phyloP scores from a whole-genome alignment of 306 rosid genomes.

The Trifolium repens region DNA sequence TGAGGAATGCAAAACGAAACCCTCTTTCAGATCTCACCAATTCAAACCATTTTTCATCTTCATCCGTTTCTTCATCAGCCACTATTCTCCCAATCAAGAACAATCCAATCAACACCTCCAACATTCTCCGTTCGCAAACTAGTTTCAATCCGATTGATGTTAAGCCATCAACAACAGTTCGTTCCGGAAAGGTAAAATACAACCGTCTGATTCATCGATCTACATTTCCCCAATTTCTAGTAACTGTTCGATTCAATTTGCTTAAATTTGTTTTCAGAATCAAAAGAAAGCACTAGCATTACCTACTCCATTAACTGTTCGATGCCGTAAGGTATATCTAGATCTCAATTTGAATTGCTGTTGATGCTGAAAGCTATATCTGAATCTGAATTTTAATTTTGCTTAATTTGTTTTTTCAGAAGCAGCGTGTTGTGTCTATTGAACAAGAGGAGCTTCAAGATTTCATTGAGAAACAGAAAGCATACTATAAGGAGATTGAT shows the following conservation, averaged over 20 bases:
- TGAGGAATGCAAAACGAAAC: conserved; percentile 42
- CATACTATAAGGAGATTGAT: conserved; percentile 77
- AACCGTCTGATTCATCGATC: not conserved
- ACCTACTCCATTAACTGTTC: not conserved
- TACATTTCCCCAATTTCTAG: not conserved
- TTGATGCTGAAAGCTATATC: not conserved
- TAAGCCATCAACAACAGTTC: conserved; percentile 53
- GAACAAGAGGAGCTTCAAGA: conserved; percentile 49
- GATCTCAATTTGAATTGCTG: no score
- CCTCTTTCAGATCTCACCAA: conserved; percentile 74
- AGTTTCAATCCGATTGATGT: conserved; percentile 40
- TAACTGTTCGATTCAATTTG: not conserved
- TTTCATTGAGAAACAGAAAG: conserved; percentile 65
- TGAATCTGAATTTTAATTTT: not conserved
- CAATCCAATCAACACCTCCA: not conserved
- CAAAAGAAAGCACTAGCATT: not conserved
- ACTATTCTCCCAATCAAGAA: not conserved
- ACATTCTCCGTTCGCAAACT: not conserved
- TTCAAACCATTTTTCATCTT: conserved; percentile 44
- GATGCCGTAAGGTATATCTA: not conserved
- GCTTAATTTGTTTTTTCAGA: conserved; percentile 39
- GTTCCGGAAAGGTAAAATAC: conserved; percentile 58
- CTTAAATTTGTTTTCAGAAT: not conserved
- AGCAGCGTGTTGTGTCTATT: conserved; percentile 40
- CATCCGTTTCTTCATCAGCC: conserved; percentile 34